These are phyloP conservation scores for Tieghemostelium lacteum DNA, from an alignment of 78 protist species.

Conservation along the genomic window DNA sequence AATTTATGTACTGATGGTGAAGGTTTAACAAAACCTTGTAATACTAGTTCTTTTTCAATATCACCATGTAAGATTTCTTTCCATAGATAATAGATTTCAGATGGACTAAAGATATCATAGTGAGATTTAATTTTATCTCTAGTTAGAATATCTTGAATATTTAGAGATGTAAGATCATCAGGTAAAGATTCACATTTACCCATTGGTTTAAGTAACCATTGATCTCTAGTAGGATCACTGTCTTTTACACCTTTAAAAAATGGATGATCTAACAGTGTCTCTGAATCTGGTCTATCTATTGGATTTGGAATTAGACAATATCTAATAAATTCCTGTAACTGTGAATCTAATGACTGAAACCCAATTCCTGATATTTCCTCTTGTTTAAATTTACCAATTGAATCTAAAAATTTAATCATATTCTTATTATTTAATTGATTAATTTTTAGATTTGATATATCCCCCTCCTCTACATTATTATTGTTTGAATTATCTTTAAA, in stretches of 20 bases:
- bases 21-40: constrained; percentile 31
- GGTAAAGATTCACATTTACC: constrained; percentile 36
- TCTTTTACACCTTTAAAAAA: constrained; percentile 6
- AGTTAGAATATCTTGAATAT: not conserved
- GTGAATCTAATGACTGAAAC: not conserved
- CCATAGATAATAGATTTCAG: constrained; percentile 67
- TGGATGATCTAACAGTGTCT: constrained; percentile 62
- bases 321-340: constrained; percentile 9
- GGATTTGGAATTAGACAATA: constrained; percentile 37
- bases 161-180: constrained; percentile 17
- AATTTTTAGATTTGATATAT: not conserved
- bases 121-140: not conserved
- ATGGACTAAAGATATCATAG: constrained; percentile 20
- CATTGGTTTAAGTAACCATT: constrained; percentile 19
- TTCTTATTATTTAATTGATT: not conserved
- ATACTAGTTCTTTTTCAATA: constrained; percentile 52
- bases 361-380: not conserved
- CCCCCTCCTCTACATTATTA: not conserved
- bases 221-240: constrained; percentile 1
- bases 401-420: not conserved
- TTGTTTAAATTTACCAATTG: not conserved
- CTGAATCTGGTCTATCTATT: constrained; percentile 32
- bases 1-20: constrained; percentile 73
- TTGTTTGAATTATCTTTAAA: not conserved
- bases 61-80: constrained; percentile 58